Base-by-base conservation (phyloP, 352 stramenopile species). In the Phytophthora sp. region DNA sequence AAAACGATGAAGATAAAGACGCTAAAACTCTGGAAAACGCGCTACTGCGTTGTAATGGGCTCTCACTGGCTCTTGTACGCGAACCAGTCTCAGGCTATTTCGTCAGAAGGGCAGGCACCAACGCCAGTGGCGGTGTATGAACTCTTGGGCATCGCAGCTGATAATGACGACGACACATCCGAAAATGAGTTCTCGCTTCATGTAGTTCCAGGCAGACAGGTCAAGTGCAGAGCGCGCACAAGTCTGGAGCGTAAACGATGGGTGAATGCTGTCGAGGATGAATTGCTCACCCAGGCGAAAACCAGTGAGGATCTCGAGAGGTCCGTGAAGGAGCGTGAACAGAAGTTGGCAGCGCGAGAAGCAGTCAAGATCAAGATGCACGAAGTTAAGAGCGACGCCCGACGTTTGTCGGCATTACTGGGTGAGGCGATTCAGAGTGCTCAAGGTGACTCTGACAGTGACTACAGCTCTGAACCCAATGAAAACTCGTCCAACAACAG, bases 51-150 rank as follows among this genome's bases (percentile, higher is more conserved):
- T 21, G 62, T 94, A 26, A 72, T 94, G 51, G 79, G 81, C 6
- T 79, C 79, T 17, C 76, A 92, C 52, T 87, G 80, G 77, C 65
- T 94, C 7, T 62, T 92, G 34, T 94, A 91, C 32, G 77, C 87
- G 32, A 86, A 57, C 7, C 85, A 94, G 49, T 53, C 77, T 12
- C 71, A 92, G 23, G 84, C 82, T 0, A 49, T 84, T 38, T 54
- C 60, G 8, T 65, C 64, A 4, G 51, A 23, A 4, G 43, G n/a
- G n/a, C n/a, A 72, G 51, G 57, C 63, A 3, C 48, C 58, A 0
- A 66, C 58, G 6, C 64, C 84, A 3, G 59, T 88, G 10, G 72
- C 76, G 4, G 81, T 91, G 17, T 75, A 88, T 24, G 81, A 93
- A 31, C 62, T 93, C 0, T n/a, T 74, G 1, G 62, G 61, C 0